Evolutionary conservation across 768 basidiomycete genomes (phyloP), one percentile per base, ranked within the genome.

Genomic region (Lyophyllum semitale): DNA sequence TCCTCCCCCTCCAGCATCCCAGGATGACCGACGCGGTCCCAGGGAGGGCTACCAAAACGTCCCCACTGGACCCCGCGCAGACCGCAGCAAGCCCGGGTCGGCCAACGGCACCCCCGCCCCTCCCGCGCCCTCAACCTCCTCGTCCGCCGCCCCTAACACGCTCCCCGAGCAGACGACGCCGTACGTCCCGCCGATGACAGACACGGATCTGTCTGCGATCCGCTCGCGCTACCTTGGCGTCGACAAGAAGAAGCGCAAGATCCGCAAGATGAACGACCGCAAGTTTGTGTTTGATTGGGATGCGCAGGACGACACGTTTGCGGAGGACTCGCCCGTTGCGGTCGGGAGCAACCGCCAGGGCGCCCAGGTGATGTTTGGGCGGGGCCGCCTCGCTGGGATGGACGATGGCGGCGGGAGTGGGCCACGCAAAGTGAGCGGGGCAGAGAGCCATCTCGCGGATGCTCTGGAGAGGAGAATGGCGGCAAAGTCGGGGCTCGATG

Each of bases 271-370:
- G 84, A 93, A 91, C 66, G 94, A 95, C 71, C 87, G 93, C 72
- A 96, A 96, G 73, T 94, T 98, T 68, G 92, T 96, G n/a, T 99
- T 99, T 66, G 97, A 98, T 70, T 99, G 97, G 97, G 95, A 96
- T 66, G 87, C 87, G 46, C 90, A 89, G 69, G 97, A 99, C 64
- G 97, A 99, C 70, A 99, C 97, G 13, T 88, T 91, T 65, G 77
- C 84, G 8, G 84, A 82, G 27, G 91, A 91, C 65, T 84, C 89
- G 15, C 87, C 88, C n/a, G 77, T 83, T 13, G 85, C 85, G 6
- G 80, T 83, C 4, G 89, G 88, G 2, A 80, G 80, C 49, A 85
- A 85, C 51, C 79, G 89, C 25, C 91, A 92, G 67, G 89, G 89
- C 17, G 90, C 91, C 2, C 89, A 91, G 63, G 84, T 93, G 37